These are phyloP conservation scores for Fallopia convolvulus DNA, from an alignment of 148 eudicot species.

Conservation along the genomic window DNA sequence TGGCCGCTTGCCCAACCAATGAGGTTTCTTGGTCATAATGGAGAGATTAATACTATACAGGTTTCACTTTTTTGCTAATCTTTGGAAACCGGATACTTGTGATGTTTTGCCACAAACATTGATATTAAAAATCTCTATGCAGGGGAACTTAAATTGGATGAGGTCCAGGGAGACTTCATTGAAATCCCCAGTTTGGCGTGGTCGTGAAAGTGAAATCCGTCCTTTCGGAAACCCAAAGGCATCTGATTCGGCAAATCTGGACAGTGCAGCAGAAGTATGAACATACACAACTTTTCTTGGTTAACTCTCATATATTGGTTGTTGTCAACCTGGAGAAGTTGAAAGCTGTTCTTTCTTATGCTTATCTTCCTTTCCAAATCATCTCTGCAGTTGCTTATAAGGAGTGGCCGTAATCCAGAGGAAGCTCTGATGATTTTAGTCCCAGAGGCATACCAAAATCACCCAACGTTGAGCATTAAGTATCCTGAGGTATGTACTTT, in stretches of 20 bases:
- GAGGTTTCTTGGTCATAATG: conserved; percentile 99
- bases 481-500: conserved; percentile 77
- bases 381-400: conserved; percentile 62
- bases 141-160: conserved; percentile 99
- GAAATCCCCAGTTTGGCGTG: conserved; percentile 94
- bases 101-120: not conserved
- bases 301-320: not conserved
- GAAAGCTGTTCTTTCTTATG: not conserved
- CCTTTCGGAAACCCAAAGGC: conserved; percentile 93
- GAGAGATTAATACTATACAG: conserved; percentile 99
- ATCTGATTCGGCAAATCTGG: conserved; percentile 98
- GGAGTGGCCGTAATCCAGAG: conserved; percentile 92
- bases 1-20: conserved; percentile 99
- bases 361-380: conserved; percentile 3
- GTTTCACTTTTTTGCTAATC: conserved; percentile 25
- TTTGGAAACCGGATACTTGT: not conserved
- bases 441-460: conserved; percentile 97
- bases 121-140: conserved; percentile 16
- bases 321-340: not conserved
- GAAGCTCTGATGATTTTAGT: conserved; percentile 97
- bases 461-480: conserved; percentile 80
- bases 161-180: conserved; percentile 85
- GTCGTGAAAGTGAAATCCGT: conserved; percentile 92
- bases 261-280: conserved; percentile 92
- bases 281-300: not conserved